Evolutionary conservation across 1,284 basidiomycete genomes (phyloP), one percentile per base, ranked within the genome.

Genomic region (Irpex sp.): DNA sequence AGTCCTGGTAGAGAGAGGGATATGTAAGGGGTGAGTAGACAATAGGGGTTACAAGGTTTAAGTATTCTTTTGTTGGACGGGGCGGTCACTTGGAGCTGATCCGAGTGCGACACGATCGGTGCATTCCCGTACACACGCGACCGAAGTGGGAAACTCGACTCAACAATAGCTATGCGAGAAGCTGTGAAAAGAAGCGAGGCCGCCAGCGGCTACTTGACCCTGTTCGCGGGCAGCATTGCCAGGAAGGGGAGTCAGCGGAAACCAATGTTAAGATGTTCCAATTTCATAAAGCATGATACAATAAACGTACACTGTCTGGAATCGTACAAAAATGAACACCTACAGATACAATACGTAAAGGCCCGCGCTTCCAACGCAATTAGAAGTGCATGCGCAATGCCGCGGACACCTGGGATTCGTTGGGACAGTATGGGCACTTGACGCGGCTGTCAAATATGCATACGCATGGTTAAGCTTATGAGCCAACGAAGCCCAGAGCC

Each of bases 371-470:
- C 57, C 26, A n/a, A 5, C 36, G 38, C 37, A 38, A 61, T 80
- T 79, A 95, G 71, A 95, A 93, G 75, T 89, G 80, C 58, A 95
- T 86, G 64, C 85, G 84, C 57, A 93, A 70, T 5, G 92, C 91
- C 48, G 78, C 74, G 56, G 72, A 77, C 40, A 85, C 75, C 57
- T 78, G 77, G 2, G 90, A 91, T 72, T 94, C 92, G 15, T 82
- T 76, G n/a, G 93, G 93, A 73, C 93, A 95, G 75, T 96, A 96
- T 2, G 93, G 93, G 69, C 93, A 96, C 72, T 95, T 95, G 63
- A 94, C 89, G 5, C 89, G 87, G 21, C 93, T 93, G 70, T 31
- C 60, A 58, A 62, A 62, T 36, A 56, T 19, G 19, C 47, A 47
- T 31, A 40, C 57, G 57, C 34, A 49, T 51, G 56, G 38, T 15